Base-by-base conservation (phyloP, 495 filamentous ascomycete species). In the Penicillium antarcticum region DNA sequence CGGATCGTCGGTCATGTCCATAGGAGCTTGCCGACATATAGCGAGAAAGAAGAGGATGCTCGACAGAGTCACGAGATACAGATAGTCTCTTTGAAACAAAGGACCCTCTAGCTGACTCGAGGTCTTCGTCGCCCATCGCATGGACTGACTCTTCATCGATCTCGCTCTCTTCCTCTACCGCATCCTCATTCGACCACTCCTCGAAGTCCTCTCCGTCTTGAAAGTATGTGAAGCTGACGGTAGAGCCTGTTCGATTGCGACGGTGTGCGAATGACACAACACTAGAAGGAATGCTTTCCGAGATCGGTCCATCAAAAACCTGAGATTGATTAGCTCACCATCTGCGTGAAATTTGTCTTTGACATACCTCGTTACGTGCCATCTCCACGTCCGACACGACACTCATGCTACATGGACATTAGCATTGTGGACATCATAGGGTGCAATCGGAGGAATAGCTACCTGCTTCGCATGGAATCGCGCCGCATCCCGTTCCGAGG, bases 311-410 rank as follows among this genome's bases (percentile, higher is more conserved):
- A 26, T 94, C 83, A 67, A 91, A 98, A 14, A 97, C 79, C 91
- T 95, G 55, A 55, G 57, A 40, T 51, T 17, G 35, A 16, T 49
- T 35, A 54, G 43, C 21, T 41, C 34, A 24, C 41, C 9, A 10
- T 48, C 38, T 33, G 35, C 32, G 31, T 41, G 8, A 26, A 12
- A 6, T 11, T 7, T 11, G 18, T 11, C 40, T 21, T n/a, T 18
- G 32, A 55, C 76, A 42, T 56, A 92, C 90, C 80, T 97, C 92
- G 65, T 96, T 88, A 39, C 92, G 90, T 21, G 94, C 95, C 94
- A 99, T 99, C 65, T 96, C 94, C n/a, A 99, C 92, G 66, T 97
- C 92, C 31, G 88, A 89, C 34, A 95, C 82, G 57, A 96, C 83
- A 68, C 89, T 95, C 35, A 86, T 74, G 66, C 79, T 82, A 59